Evolutionary conservation across 305 asterid genomes (phyloP), one percentile per base, ranked within the genome.

Genomic region (Fraxinus angustifolia): DNA sequence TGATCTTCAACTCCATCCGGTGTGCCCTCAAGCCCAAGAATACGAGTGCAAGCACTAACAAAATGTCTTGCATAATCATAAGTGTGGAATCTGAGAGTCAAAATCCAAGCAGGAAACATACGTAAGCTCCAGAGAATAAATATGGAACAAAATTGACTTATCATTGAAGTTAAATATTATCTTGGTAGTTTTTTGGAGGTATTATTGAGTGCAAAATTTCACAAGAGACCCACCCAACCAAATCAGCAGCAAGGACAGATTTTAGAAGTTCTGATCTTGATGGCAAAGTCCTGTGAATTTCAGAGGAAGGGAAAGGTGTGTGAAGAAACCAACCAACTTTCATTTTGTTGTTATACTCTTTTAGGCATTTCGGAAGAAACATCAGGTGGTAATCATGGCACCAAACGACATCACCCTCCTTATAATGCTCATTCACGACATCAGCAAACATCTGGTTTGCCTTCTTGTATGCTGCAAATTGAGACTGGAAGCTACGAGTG

Each of bases 1-100:
- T 91, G 98, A 86, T 94, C 98, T 87, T 96, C 99, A 82, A 96
- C 99, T 72, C 98, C 99, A 81, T 96, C 98, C 77, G 99, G 99
- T 28, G 99, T 96, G 84, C 99, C 99, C 90, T 96, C 99, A 35
- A 96, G 95, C 76, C 98, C 99, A 83, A 96, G 94, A 85, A 96
- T 96, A 84, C 99, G 98, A 85, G 99, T 91, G 77, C 98, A 96
- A 19, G 99, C 98, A 83, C 99, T 96, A 73, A 96, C 99, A 65
- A 96, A 96, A 85, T 96, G 99, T 79, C 98, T 91, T 79, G 99
- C 99, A 87, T 96, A 96, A 87, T 96, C 99, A 84, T 96, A 96
- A 21, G 99, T 96, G 83, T 96, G 99, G 85, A 96, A 96, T 81
- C 98, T 96, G 91, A 62, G 92, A 60, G 40, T 1, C 58, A 48